Evolutionary conservation across 2,329 filamentous ascomycete species (phyloP).

Genomic region (Botrytis fragariae): DNA sequence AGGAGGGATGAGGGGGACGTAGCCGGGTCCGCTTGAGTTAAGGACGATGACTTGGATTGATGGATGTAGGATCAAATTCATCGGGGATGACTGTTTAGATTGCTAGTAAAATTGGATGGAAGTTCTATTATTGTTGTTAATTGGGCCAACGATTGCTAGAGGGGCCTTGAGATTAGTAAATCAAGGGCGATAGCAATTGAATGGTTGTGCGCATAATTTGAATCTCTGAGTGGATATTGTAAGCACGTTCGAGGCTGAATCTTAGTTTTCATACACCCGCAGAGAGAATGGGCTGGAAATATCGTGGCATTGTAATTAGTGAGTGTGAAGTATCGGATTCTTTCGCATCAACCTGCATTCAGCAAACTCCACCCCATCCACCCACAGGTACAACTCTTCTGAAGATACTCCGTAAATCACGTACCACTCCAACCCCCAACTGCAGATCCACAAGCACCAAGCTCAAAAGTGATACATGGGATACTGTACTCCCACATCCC

Average conservation of each 20-base stretch:
- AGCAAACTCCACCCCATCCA: neutral
- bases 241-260: fast-evolving
- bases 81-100: too few species aligned
- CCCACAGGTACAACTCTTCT: neutral
- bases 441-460: neutral
- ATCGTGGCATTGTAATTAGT: neutral
- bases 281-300: neutral
- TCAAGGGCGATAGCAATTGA: too few species aligned
- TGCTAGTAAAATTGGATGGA: too few species aligned
- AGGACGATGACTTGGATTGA: neutral
- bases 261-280: neutral
- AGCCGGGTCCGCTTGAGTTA: neutral
- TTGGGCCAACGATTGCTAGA: neutral
- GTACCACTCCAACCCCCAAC: neutral
- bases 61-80: neutral
- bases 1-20: neutral
- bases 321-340: neutral
- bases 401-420: neutral
- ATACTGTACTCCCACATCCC: neutral
- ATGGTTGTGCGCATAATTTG: neutral
- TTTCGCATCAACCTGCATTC: neutral
- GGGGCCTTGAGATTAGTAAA: neutral
- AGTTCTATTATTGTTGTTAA: neutral
- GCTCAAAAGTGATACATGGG: neutral
- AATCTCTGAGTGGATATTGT: neutral